Percentiles rank a stretch among this genome's conserved stretches.
These are phyloP conservation scores for Capsicum rhomboideum DNA, from an alignment of 257 asterid genomes.

Conservation along the genomic window DNA sequence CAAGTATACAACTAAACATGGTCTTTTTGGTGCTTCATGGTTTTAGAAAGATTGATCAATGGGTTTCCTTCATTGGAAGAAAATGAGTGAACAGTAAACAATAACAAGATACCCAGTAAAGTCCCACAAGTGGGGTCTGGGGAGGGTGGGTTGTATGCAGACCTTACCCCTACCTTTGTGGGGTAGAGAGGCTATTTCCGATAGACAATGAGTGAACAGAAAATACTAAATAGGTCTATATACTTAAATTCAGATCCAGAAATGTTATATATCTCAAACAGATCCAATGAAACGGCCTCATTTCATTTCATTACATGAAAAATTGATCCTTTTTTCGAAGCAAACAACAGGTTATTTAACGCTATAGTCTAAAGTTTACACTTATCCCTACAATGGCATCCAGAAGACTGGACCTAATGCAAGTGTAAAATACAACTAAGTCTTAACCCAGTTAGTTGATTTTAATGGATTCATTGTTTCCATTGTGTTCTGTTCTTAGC, in stretches of 20 bases:
- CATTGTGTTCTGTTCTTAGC: not conserved
- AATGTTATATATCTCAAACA: not conserved
- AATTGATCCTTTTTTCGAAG: not conserved
- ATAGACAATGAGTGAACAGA: not conserved
- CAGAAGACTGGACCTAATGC: not conserved
- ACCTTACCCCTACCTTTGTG: too few species aligned
- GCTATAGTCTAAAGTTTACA: not conserved
- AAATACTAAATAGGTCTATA: not conserved
- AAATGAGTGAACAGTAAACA: not conserved
- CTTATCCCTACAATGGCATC: not conserved
- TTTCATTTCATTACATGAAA: not conserved
- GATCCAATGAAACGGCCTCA: not conserved
- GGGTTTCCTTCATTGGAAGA: not conserved
- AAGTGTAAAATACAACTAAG: not conserved
- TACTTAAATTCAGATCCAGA: not conserved
- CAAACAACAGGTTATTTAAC: not conserved
- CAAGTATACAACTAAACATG: not conserved
- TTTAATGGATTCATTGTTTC: not conserved
- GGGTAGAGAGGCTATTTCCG: not conserved
- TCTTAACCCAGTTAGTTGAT: not conserved
- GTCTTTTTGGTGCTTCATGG: not conserved
- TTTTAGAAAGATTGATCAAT: not conserved
- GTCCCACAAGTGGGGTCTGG: too few species aligned
- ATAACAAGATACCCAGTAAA: too few species aligned
- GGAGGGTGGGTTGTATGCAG: too few species aligned